These are phyloP conservation scores for Alternaria consortialis DNA, from an alignment of 2,329 filamentous ascomycete species.

Conservation along the genomic window DNA sequence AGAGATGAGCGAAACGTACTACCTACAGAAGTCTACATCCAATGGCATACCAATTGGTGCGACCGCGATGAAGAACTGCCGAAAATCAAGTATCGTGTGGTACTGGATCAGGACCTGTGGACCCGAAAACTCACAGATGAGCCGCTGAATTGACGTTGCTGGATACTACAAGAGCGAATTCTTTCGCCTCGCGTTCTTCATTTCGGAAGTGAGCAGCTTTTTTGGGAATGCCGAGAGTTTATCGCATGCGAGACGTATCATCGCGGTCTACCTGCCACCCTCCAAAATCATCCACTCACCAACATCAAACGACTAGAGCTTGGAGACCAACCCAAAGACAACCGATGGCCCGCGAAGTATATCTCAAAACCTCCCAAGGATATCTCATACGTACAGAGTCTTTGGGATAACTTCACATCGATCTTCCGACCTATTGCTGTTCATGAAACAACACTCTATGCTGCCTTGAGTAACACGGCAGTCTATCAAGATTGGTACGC, in stretches of 20 bases:
- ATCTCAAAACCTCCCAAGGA: neutral
- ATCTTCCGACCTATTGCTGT: neutral
- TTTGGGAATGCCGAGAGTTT: conserved; percentile 30
- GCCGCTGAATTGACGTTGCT: conserved; percentile 11
- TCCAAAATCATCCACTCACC: neutral
- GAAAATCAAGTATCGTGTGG: neutral
- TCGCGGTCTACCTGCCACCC: neutral
- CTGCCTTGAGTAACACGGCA: neutral
- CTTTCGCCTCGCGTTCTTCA: conserved; percentile 30
- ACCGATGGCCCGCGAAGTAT: conserved; percentile 9
- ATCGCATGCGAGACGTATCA: conserved; percentile 21
- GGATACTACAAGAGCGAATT: conserved; percentile 25
- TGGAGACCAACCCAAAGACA: neutral
- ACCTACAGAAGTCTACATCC: neutral
- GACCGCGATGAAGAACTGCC: neutral
- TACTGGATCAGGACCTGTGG: neutral
- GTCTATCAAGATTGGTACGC: conserved; percentile 11
- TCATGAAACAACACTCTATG: conserved; percentile 4
- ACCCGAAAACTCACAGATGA: conserved; percentile 1
- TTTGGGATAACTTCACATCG: neutral
- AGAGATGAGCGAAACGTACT: neutral
- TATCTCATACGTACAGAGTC: neutral
- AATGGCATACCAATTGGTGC: neutral
- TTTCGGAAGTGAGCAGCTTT: conserved; percentile 25
- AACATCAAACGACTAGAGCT: conserved; percentile 11